Percentiles rank a stretch among this genome's conserved stretches.
These are phyloP conservation scores for Colletotrichum truncatum DNA, from an alignment of 2,329 filamentous ascomycete species.

Conservation along the genomic window DNA sequence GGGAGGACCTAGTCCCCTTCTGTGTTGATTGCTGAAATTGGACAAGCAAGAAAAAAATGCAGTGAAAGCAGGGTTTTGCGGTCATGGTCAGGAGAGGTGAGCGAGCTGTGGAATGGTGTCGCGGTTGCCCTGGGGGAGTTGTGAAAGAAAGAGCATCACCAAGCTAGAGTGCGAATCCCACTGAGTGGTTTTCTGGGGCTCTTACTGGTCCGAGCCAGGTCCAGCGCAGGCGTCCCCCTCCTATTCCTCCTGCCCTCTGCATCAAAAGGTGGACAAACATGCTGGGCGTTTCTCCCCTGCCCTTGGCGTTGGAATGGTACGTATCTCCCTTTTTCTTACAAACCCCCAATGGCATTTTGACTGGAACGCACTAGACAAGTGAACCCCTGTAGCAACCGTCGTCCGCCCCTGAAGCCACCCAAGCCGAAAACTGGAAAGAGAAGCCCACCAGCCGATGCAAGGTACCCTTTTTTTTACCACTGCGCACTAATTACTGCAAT, in stretches of 20 bases:
- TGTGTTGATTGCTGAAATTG: conserved; percentile 16
- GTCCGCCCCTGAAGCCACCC: conserved; percentile 16
- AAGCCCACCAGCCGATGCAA: conserved; percentile 3
- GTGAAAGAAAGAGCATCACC: not conserved
- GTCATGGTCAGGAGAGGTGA: not conserved
- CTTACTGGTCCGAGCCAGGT: too few species aligned
- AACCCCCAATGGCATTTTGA: conserved; percentile 21
- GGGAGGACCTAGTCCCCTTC: not conserved
- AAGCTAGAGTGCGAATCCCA: too few species aligned
- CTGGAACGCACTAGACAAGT: conserved; percentile 23
- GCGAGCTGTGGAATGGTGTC: not conserved
- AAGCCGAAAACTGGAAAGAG: not conserved
- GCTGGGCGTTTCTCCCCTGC: conserved; percentile 10
- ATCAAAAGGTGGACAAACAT: too few species aligned
- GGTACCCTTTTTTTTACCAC: not conserved
- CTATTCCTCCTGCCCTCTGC: too few species aligned
- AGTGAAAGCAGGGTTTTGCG: not conserved
- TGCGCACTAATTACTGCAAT: not conserved
- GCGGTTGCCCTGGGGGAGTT: too few species aligned
- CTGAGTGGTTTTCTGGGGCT: too few species aligned
- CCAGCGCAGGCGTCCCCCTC: too few species aligned
- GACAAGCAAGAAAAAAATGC: conserved; percentile 11
- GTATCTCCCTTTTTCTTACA: not conserved
- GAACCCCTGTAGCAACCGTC: conserved; percentile 21
- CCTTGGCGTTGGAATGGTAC: conserved; percentile 3